These are phyloP conservation scores for cucumber (Cucumis sativus) DNA, from an alignment of 306 rosid genomes.

Conservation along the genomic window DNA sequence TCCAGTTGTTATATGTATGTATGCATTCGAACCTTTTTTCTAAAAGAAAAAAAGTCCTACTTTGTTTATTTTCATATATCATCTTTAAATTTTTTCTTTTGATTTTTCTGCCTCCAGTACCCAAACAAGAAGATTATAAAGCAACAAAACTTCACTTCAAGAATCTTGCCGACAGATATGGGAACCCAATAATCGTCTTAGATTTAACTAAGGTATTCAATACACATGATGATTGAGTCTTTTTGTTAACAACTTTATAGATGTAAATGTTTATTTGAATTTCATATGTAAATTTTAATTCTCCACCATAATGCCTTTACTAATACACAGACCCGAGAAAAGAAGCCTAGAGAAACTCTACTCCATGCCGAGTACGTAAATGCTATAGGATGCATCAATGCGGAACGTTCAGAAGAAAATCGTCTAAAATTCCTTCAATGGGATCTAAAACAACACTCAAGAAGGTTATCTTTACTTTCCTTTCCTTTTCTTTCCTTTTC, in stretches of 20 bases:
- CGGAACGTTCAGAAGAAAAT: slow-evolving; percentile 26
- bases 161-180: slow-evolving; percentile 74
- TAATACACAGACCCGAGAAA: slow-evolving; percentile 54
- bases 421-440: slow-evolving; percentile 69
- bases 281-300: too few species aligned
- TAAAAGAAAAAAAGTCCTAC: neutral
- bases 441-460: slow-evolving; percentile 77
- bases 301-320: too few species aligned
- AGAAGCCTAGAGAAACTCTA: slow-evolving; percentile 81
- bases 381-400: slow-evolving; percentile 64
- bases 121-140: slow-evolving; percentile 48
- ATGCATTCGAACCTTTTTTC: neutral
- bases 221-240: neutral
- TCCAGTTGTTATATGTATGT: slow-evolving; percentile 78
- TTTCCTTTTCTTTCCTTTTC: slow-evolving; percentile 3
- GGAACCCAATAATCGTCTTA: slow-evolving; percentile 76
- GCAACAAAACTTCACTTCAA: slow-evolving; percentile 92
- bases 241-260: neutral
- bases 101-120: slow-evolving; percentile 33
- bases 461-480: slow-evolving; percentile 35
- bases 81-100: neutral
- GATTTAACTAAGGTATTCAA: slow-evolving; percentile 72
- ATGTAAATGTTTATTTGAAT: too few species aligned
- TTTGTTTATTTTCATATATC: neutral
- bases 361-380: slow-evolving; percentile 64